Conservation (phyloP, 208 protist genomes). For the Leishmania major region DNA sequence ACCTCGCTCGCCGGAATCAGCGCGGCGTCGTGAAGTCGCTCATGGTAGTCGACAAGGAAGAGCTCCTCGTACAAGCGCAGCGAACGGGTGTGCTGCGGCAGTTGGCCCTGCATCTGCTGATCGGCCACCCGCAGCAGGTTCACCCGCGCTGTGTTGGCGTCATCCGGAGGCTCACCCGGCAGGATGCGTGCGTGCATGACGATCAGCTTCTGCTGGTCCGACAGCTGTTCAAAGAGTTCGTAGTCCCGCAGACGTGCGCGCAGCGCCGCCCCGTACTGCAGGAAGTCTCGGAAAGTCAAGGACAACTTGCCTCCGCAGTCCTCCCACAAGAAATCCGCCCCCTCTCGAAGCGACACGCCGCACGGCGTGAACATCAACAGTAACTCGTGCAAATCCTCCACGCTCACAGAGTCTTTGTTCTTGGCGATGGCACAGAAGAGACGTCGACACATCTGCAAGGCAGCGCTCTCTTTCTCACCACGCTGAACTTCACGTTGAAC, state of each 20-base stretch:
- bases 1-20: constrained; percentile 36
- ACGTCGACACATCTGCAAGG: constrained; percentile 22
- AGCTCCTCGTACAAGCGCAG: constrained; percentile 73
- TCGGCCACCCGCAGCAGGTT: constrained; percentile 40
- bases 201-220: constrained; percentile 50
- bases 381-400: constrained; percentile 60
- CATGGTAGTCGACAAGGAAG: constrained; percentile 65
- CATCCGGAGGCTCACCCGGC: constrained; percentile 17
- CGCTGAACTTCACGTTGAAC: constrained; percentile 14
- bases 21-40: constrained; percentile 38
- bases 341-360: constrained; percentile 55
- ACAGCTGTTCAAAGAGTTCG: constrained; percentile 47
- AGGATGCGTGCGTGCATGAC: constrained; percentile 52
- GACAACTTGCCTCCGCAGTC: constrained; percentile 58
- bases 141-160: constrained; percentile 28
- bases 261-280: constrained; percentile 50
- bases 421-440: constrained; percentile 58
- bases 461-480: constrained; percentile 3
- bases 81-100: constrained; percentile 17
- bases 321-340: constrained; percentile 72
- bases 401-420: constrained; percentile 40
- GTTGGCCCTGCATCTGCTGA: constrained; percentile 24
- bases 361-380: constrained; percentile 66
- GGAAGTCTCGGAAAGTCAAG: constrained; percentile 59
- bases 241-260: constrained; percentile 59